phyloP scores from a whole-genome alignment of 345 rosid species.

The Lumnitzera racemosa region DNA sequence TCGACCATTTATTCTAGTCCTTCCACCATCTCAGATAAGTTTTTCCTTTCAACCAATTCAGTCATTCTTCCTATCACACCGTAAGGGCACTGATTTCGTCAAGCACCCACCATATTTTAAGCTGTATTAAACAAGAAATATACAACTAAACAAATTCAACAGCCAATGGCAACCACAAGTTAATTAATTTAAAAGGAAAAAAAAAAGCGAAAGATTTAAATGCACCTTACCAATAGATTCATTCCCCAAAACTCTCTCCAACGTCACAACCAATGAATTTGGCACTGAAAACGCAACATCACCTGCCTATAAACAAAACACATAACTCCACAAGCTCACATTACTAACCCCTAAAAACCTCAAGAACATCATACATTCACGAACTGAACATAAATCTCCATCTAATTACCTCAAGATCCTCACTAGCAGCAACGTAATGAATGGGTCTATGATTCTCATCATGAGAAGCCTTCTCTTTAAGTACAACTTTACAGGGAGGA shows the following conservation, averaged over 20 bases:
- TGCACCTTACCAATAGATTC: slow-evolving; percentile 78
- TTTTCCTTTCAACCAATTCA: too few species aligned
- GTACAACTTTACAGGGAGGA: slow-evolving; percentile 79
- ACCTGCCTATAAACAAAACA: slow-evolving; percentile 40
- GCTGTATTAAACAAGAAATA: not conserved
- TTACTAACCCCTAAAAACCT: slow-evolving; percentile 3
- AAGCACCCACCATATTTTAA: not conserved
- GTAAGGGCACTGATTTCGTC: not conserved
- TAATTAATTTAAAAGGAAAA: not conserved
- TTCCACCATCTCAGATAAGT: too few species aligned
- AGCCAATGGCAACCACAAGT: not conserved
- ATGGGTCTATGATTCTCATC: slow-evolving; percentile 61
- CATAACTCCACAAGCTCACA: not conserved
- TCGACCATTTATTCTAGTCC: too few species aligned
- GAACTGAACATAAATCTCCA: not conserved
- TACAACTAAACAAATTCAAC: not conserved
- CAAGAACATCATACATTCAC: not conserved
- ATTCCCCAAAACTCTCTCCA: slow-evolving; percentile 92
- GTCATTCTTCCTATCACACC: too few species aligned
- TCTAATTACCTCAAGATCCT: slow-evolving; percentile 61
- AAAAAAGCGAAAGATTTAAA: not conserved
- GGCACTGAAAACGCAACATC: slow-evolving; percentile 89
- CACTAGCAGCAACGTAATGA: slow-evolving; percentile 86
- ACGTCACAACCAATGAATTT: slow-evolving; percentile 79
- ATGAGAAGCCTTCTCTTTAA: slow-evolving; percentile 68